Base-by-base conservation (phyloP, 2,329 filamentous ascomycete genomes). In the Beauveria sp. region DNA sequence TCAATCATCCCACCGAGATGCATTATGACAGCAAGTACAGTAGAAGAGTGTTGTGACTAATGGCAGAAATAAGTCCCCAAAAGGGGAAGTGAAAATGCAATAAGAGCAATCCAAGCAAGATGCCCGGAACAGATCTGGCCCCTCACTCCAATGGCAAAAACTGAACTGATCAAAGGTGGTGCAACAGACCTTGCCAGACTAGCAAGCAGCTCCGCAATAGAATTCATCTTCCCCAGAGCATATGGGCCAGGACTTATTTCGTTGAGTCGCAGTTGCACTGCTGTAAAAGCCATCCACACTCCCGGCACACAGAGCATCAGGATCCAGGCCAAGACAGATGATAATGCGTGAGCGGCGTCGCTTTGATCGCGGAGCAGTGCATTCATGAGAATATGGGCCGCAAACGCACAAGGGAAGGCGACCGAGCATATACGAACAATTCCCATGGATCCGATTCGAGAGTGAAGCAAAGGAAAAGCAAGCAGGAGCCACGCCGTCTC, bases 401-500 rank as follows among this genome's bases (percentile, higher is more conserved):
- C 69, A 69, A 91, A 86, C 69, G 90, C 86, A 52, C 86, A 68
- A 0, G 89, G 88, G 75, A 88, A 92, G 7, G 63, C 65, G 8
- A 64, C 55, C 18, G 69, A 71, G 69, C 87, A 89, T 8, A 75
- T 65, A 5, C 81, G 79, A 63, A 93, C 74, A 0, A 93, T 77
- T 4, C 80, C 81, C 26, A 85, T 86, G 5, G 89, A 91, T 7
- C 88, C 88, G 20, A 86, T 71, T 24, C 82, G 82, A 45, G 73
- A 76, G 68, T 93, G 89, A 1, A 93, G 72, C 0, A 78, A 75
- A 1, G 90, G 89, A 69, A 93, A 93, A 30, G 81, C 76, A 14
- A 90, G 64, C 0, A 93, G 77, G 2, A 91, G 81, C 89, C 89
- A 93, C 4, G 83, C 62, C 0, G 88, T 84, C 71, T 93, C 90